A percentile compares a stretch with the other conserved stretches of the same genome.
Evolutionary conservation across 306 rosid species (phyloP).

Genomic region (Vigna nakashimae): DNA sequence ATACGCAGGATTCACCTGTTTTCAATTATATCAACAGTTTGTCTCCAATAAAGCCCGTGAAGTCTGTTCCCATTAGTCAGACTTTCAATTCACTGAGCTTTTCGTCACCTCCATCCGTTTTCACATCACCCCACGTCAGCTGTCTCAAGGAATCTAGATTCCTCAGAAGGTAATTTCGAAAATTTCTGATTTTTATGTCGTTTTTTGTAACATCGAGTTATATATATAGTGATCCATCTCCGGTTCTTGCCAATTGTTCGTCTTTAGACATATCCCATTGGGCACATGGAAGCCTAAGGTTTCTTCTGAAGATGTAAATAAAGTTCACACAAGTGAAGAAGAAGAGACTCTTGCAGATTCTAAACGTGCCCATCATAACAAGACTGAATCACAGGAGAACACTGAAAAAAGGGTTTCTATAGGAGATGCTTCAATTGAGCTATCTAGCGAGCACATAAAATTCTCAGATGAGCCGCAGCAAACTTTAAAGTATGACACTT

Average conservation of each 20-base stretch:
- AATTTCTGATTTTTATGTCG: background rate
- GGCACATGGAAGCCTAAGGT: constrained; percentile 57
- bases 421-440: constrained; percentile 52
- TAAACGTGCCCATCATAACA: constrained; percentile 45
- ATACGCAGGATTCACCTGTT: constrained; percentile 89
- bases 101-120: constrained; percentile 79
- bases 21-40: constrained; percentile 78
- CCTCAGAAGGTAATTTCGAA: constrained; percentile 59
- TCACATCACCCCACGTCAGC: constrained; percentile 85
- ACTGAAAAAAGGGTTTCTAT: constrained; percentile 45
- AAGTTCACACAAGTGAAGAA: constrained; percentile 49
- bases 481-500: constrained; percentile 49
- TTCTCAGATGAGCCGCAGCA: constrained; percentile 63
- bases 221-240: background rate
- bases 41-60: constrained; percentile 87
- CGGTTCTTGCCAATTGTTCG: constrained; percentile 21
- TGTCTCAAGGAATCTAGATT: constrained; percentile 80
- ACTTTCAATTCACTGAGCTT: constrained; percentile 76
- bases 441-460: constrained; percentile 46
- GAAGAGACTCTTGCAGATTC: constrained; percentile 38
- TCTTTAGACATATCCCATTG: constrained; percentile 56
- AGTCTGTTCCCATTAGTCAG: constrained; percentile 68
- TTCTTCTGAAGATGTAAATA: constrained; percentile 57
- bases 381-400: constrained; percentile 47
- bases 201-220: background rate